Base-by-base conservation (phyloP, 306 rosid species). In the Citrullus mucosospermus region DNA sequence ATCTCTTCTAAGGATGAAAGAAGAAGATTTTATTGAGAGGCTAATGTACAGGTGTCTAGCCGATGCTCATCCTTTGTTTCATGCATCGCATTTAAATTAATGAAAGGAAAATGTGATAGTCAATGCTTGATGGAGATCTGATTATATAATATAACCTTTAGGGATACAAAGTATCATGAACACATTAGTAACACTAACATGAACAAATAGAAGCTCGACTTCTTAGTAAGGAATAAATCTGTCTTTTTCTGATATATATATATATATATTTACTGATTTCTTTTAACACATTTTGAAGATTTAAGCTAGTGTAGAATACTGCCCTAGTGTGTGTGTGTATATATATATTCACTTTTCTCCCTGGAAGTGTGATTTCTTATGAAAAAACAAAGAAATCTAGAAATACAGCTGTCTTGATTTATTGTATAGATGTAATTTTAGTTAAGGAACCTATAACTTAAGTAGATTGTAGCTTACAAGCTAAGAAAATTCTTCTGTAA, bases 1-100 rank as follows among this genome's bases (percentile, higher is more conserved):
- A 63, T 96, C 99, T 74, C 99, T 96, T 84, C 86, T 96, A 71
- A 89, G 96, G 83, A 96, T 96, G 98, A 96, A 96, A 88, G 99
- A 96, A 83, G 99, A 96, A 81, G 99, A 96, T 96, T 96, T 96
- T 84, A 96, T 92, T 55, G 97, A 96, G 88, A 90, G 99, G 84
- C 99, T 96, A 79, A 89, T 91, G 97, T 93, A 82, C 99, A 96
- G 99, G 99, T 96, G 86, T 80, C 84, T 82, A 83, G 84, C 83
- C 72, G 83, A 81, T 79, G 43, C 65, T 60, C 71, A 75, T 79
- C 78, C 78, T 73, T 82, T 76, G 17, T 51, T 51, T 85, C n/a
- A 50, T 56, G 44, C 25, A 71, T 85, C 88, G 75, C 72, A n/a
- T 78, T 78, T 79, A 77, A 86, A 60, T 74, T 69, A 70, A 75